Evolutionary conservation across 352 stramenopile genomes (phyloP), one percentile per base, ranked within the genome.

Genomic region (Halophytophthora polymorphica): DNA sequence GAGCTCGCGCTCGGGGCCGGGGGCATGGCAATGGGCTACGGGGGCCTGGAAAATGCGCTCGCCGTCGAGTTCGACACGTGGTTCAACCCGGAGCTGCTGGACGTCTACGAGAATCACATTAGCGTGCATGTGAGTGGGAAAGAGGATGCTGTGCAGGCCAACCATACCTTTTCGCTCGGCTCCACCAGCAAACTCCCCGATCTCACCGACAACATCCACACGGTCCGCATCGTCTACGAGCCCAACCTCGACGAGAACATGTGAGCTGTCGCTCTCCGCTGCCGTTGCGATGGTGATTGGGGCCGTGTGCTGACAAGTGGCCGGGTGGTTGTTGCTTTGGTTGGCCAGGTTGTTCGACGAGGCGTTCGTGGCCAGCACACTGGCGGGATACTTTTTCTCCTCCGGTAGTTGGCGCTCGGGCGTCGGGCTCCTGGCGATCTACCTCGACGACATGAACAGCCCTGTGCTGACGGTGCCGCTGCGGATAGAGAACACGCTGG

Each of bases 61-160:
- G 90, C 69, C 3, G 56, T 98, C 14, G 92, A 98, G 56, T 97
- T 98, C 47, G 91, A 98, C 60, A 97, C 88, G 11, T 96, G 82
- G 73, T 96, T 86, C 69, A 97, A 98, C 61, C 56, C 69, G 6
- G 88, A 97, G 28, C 67, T 88, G 45, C 45, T 79, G 13, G 92
- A 98, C 40, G 69, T 66, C 22, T 97, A 93, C 61, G 86, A 97
- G 61, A 98, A 98, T 61, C 93, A 98, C 66, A 70, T 98, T 19
- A 89, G 79, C 52, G 74, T 98, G 5, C 86, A 96, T 31, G 71
- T 83, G 15, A 71, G 73, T 33, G 73, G 68, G 7, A 63, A 57
- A 13, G 51, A 45, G 15, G 39, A 46, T 5, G 29, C 51, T 15
- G 65, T 87, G 15, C 76, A 69, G n/a, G 68, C 81, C 6, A 84